These are phyloP conservation scores for Coniochaeta hoffmannii DNA, from an alignment of 2,329 filamentous ascomycete species.

Conservation along the genomic window DNA sequence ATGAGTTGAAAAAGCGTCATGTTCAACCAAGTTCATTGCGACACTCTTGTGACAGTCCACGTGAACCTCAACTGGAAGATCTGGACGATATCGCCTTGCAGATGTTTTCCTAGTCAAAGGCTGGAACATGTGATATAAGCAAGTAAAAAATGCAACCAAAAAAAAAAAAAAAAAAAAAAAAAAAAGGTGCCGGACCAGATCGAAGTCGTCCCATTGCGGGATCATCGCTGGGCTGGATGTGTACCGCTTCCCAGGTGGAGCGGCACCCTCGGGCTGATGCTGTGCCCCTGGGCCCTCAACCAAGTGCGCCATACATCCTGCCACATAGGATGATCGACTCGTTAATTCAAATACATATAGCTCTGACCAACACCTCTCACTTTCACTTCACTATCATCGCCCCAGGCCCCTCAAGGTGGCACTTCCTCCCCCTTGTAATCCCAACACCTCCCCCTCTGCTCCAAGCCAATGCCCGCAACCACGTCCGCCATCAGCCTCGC, in stretches of 20 bases:
- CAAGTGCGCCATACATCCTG: background rate
- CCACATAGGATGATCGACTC: background rate
- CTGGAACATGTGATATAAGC: too few species aligned
- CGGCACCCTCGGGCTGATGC: background rate
- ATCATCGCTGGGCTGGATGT: background rate
- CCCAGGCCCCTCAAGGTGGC: slow-evolving; percentile 44
- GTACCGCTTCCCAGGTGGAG: background rate
- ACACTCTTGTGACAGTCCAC: too few species aligned
- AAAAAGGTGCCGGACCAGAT: background rate
- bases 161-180: background rate
- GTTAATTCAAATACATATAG: background rate
- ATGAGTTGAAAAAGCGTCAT: background rate
- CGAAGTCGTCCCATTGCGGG: background rate
- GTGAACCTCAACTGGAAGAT: too few species aligned
- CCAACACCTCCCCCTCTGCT: slow-evolving; percentile 57
- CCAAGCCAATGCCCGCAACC: slow-evolving; percentile 34
- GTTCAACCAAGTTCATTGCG: background rate
- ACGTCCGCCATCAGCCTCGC: slow-evolving; percentile 58
- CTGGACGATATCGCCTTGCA: too few species aligned
- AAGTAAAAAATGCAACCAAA: too few species aligned
- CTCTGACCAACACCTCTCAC: background rate
- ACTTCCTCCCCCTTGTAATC: slow-evolving; percentile 63
- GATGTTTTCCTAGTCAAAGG: too few species aligned
- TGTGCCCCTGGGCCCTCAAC: background rate
- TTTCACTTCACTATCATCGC: too few species aligned